Evolutionary conservation across 345 rosid genomes (phyloP).

Genomic region (Dipteronia dyeriana): DNA sequence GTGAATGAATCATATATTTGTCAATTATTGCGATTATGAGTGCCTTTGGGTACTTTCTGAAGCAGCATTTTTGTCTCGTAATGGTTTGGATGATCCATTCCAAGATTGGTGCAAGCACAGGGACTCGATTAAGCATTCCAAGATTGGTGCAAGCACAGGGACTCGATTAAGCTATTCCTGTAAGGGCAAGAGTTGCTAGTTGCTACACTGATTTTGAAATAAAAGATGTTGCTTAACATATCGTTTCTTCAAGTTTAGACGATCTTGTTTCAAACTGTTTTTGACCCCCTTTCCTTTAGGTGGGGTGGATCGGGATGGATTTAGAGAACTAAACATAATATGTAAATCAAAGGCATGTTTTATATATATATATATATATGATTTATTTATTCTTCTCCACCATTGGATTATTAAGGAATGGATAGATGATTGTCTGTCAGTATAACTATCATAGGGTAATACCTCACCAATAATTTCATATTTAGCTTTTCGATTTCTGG

Average conservation of each 20-base stretch:
- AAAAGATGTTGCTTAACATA: background rate
- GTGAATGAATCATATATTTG: background rate
- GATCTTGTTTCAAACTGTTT: no score
- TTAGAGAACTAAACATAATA: no score
- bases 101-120: no score
- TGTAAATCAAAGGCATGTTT: no score
- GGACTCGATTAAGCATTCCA: background rate
- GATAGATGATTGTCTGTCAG: background rate
- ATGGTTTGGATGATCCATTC: no score
- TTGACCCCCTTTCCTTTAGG: no score
- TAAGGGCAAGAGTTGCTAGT: no score
- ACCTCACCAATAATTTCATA: background rate
- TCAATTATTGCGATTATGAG: background rate
- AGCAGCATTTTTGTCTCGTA: no score
- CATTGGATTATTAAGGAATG: background rate
- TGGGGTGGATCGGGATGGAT: no score
- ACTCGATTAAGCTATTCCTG: background rate
- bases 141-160: no score
- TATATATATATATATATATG: no score
- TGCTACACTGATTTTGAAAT: background rate
- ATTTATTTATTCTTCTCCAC: background rate
- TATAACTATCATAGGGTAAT: background rate
- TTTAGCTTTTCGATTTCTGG: background rate
- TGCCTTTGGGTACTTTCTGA: background rate
- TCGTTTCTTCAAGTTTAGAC: no score